Evolutionary conservation across 768 basidiomycete genomes (phyloP).

Genomic region (Tricholoma hemisulphureum): DNA sequence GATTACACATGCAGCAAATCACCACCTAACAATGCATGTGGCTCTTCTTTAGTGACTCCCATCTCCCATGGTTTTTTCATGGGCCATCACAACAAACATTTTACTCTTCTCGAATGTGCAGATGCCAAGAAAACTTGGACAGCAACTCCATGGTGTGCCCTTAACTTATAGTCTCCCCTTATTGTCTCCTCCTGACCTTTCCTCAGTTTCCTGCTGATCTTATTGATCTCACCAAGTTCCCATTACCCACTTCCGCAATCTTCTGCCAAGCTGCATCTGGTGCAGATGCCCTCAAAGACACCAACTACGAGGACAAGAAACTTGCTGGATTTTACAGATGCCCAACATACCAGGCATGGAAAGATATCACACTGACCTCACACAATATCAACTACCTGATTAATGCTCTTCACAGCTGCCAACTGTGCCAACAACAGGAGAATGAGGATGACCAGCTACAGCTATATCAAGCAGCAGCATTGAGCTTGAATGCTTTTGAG

Average conservation of each 20-base stretch:
- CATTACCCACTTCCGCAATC: not conserved
- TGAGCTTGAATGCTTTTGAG: too few relatives aligned
- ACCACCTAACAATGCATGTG: not conserved
- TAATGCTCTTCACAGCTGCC: too few relatives aligned
- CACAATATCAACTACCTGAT: too few relatives aligned
- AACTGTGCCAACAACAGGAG: too few relatives aligned
- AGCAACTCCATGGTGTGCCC: not conserved
- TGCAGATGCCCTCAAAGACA: constrained; percentile 1
- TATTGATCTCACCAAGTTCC: not conserved
- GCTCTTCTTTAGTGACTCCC: not conserved
- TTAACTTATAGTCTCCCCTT: not conserved
- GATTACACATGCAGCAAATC: not conserved
- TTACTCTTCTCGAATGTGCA: not conserved
- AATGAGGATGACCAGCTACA: too few relatives aligned
- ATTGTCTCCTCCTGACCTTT: not conserved
- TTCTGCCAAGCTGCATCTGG: not conserved
- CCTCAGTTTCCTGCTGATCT: not conserved
- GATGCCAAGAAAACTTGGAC: not conserved
- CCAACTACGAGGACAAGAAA: not conserved
- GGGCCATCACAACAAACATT: not conserved
- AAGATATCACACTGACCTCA: too few relatives aligned
- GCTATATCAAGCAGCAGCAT: too few relatives aligned
- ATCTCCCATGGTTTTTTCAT: not conserved
- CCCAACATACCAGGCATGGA: not conserved
- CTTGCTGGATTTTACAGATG: not conserved